A percentile compares a stretch with the other conserved stretches of the same genome.
Conservation (phyloP, 1,284 basidiomycete genomes). For the Cryptococcus sp. region DNA sequence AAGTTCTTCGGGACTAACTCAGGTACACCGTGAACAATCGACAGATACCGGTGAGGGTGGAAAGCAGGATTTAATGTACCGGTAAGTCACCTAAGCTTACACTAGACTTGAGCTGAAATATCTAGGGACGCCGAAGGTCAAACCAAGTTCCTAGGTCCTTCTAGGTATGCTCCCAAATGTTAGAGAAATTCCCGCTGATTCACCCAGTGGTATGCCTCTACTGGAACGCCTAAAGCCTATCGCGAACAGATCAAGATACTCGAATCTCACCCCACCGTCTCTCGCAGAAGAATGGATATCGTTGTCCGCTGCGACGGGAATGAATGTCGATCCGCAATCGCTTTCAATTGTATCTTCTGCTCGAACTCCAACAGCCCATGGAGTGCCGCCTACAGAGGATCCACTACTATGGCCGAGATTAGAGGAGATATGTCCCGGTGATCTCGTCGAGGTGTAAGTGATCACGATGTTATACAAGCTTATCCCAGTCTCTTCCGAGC, state of each 20-base stretch:
- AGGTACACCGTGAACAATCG: not conserved
- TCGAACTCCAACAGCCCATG: not conserved
- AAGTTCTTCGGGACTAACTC: not conserved
- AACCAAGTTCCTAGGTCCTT: constrained; percentile 33
- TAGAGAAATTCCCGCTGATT: not conserved
- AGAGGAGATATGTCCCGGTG: constrained; percentile 16
- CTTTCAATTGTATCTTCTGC: not conserved
- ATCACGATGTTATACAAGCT: not conserved
- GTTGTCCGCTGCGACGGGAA: constrained; percentile 26
- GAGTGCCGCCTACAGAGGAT: not conserved
- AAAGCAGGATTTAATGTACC: constrained; percentile 18
- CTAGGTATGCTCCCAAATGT: constrained; percentile 10
- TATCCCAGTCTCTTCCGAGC: constrained; percentile 19
- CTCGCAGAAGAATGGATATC: constrained; percentile 31
- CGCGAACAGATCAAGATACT: constrained; percentile 3
- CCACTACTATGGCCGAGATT: constrained; percentile 20
- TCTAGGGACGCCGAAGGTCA: constrained; percentile 25
- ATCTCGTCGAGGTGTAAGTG: constrained; percentile 20
- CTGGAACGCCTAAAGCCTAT: constrained; percentile 27
- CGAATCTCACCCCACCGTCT: constrained; percentile 6
- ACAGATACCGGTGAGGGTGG: not conserved
- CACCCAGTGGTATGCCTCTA: constrained; percentile 29
- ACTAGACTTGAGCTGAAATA: not conserved
- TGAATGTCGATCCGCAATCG: constrained; percentile 13
- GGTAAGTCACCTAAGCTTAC: constrained; percentile 6